Base-by-base conservation (phyloP, 805 yeast genomes). In the Debaryomyces castellii region DNA sequence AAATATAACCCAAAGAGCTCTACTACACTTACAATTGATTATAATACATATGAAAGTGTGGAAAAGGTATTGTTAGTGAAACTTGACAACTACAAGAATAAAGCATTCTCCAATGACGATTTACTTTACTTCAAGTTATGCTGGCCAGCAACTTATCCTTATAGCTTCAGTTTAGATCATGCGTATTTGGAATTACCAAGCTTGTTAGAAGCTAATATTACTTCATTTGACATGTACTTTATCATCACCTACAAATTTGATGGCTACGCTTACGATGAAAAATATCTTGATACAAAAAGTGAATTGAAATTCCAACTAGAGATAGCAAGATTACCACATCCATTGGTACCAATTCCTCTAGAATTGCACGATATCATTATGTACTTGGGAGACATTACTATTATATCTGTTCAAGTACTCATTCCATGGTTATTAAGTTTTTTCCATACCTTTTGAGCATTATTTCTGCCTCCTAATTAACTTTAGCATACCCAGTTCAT, bases 81-180 rank as follows among this genome's bases (percentile, higher is more conserved):
- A 39, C 25, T 72, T 16, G 70, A 70, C 50, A 70, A 71, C 45
- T 69, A 69, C 51, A 44, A 49, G 22, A 59, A 67, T 49, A 20
- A 41, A 4, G 54, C 64, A 1, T 67, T 57, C 39, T 38, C 37
- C 12, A 51, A 66, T 1, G 50, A 63, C 24, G 69, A 63, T 45
- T 39, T 59, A 11, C 35, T 68, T 5, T 56, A 53, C 41, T 49
- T 64, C 21, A 68, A 68, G 44, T 43, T 67, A 11, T 68, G 73
- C 40, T 68, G 73, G 73, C 71, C 73, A 3, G 69, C 73, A 0
- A 64, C 60, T 0, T 37, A 25, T 21, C 70, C 73, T 3, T 60
- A 51, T 37, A 52, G 52, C 16, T 63, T 68, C 33, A 38, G 36
- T 4, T 22, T 68, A 1, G 17, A 46, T 8, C 70, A 66, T 43